Evolutionary conservation across 257 asterid genomes (phyloP).

Genomic region (Datura wrightii): DNA sequence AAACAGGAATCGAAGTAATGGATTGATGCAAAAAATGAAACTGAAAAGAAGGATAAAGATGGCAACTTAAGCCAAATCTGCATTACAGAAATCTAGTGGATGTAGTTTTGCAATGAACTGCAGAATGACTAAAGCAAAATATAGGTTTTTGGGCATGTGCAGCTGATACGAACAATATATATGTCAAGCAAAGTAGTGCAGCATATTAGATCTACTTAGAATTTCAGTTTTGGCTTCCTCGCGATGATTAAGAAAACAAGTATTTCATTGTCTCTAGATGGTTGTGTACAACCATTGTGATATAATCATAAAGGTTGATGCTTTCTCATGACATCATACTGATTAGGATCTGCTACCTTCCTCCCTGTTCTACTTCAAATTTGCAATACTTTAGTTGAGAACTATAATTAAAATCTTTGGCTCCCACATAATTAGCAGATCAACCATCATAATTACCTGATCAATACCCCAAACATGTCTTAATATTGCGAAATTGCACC

Average conservation of each 20-base stretch:
- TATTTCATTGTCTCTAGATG: not conserved
- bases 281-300: not conserved
- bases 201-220: not conserved
- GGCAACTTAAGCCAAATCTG: not conserved
- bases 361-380: not conserved
- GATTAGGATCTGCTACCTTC: not conserved
- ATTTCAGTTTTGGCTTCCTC: not conserved
- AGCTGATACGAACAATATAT: not conserved
- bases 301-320: not conserved
- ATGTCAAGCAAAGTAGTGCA: not conserved
- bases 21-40: not conserved
- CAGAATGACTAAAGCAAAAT: not conserved
- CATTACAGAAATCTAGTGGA: not conserved
- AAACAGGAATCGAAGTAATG: not conserved
- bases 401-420: not conserved
- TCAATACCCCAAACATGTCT: not conserved
- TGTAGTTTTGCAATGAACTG: not conserved
- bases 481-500: not conserved
- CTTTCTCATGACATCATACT: not conserved
- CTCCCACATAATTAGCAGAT: not conserved
- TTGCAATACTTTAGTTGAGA: not conserved
- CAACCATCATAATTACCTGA: not conserved
- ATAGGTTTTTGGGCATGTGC: not conserved
- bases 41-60: not conserved
- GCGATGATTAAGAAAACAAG: not conserved